A percentile compares a stretch with the other conserved stretches of the same genome.
These are phyloP conservation scores for Salvia rosmarinus DNA, from an alignment of 257 asterid genomes.

Conservation along the genomic window DNA sequence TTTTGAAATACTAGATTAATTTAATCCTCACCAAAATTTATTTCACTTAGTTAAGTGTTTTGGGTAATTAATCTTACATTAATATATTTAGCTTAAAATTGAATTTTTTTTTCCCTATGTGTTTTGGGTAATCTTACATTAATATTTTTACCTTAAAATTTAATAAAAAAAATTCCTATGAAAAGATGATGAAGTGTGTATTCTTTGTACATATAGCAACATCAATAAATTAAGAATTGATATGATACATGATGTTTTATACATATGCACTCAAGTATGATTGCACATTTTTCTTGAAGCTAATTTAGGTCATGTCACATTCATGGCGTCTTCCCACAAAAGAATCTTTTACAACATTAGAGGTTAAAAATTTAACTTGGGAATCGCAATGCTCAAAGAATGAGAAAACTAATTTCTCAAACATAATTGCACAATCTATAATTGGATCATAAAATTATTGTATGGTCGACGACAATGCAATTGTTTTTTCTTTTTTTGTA, in stretches of 20 bases:
- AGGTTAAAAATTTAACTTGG: slow-evolving; percentile 19
- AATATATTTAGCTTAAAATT: no score
- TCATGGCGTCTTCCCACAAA: slow-evolving; percentile 8
- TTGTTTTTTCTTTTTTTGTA: background rate
- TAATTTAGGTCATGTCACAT: slow-evolving; percentile 31
- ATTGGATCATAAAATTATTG: background rate
- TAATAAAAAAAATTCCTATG: no score
- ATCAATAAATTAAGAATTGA: no score
- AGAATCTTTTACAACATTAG: slow-evolving; percentile 30
- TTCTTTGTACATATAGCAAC: no score
- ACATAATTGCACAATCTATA: background rate
- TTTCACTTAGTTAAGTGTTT: no score
- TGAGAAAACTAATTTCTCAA: background rate
- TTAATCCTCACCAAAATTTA: no score
- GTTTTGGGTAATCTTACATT: no score
- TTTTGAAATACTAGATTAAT: no score
- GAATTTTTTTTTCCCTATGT: no score
- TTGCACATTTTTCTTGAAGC: background rate
- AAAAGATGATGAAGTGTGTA: no score
- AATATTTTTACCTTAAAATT: no score
- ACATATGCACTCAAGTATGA: background rate
- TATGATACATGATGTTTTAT: background rate
- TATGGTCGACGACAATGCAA: background rate
- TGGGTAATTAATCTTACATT: no score
- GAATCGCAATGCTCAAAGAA: slow-evolving; percentile 21